Evolutionary conservation across 768 basidiomycete genomes (phyloP), one percentile per base, ranked within the genome.

Genomic region (Saitozyma podzolica): DNA sequence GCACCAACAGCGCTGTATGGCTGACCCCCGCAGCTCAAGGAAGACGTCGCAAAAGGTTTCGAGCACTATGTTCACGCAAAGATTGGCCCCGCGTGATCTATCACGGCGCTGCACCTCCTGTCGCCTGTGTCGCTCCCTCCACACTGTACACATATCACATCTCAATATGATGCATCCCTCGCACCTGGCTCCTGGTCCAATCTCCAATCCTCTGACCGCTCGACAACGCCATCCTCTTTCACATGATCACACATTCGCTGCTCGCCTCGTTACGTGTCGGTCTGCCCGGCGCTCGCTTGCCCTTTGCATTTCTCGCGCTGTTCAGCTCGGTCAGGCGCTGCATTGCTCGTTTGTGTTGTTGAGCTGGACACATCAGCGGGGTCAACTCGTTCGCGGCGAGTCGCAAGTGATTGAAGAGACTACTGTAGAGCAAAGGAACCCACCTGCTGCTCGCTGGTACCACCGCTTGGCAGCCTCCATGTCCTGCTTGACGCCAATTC

Each of bases 401-500:
- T 29, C 29, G 29, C 49, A 40, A n/a, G 14, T 49, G 11, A 20
- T 17, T 13, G 50, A n/a, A 8, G 8, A 41, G 42, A 56, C 2
- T 47, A 6, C 45, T 47, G 11, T 47, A 3, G 45, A 47, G n/a
- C n/a, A 17, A 47, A 47, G 45, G 14, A 9, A 82, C 89, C 54
- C 73, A 97, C 95, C 94, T 70, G 96, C 96, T 42, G 96, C 94
- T 49, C 96, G 86, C 92, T 97, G 96, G 80, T 99, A 99, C 94
- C 95, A 98, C 69, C 90, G 85, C 81, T 95, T 97, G 17, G 96
- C 93, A 78, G 93, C 88, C 63, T 98, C 95, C 51, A 92, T 80
- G 73, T 99, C 95, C 74, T 91, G 90, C 82, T 95, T 95, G 77
- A 95, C 89, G 40, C 96, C 96, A 68, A 99, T 99, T 3, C 94